These are phyloP conservation scores for Fusarium sp. DNA, from an alignment of 2,329 filamentous ascomycete genomes.

Conservation along the genomic window DNA sequence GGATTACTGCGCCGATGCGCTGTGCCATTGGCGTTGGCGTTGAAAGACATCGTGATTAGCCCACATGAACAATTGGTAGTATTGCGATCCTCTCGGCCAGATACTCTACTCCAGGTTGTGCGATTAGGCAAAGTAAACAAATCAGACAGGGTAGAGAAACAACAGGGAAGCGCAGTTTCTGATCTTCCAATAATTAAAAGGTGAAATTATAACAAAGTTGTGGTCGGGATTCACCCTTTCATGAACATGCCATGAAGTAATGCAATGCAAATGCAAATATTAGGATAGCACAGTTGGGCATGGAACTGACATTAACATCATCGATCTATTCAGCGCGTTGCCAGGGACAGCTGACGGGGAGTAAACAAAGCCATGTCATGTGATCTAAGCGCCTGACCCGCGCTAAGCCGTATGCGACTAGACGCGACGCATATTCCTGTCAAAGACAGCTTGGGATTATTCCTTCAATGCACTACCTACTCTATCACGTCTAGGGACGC, in stretches of 20 bases:
- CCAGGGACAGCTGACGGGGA: constrained; percentile 38
- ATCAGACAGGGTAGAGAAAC: constrained; percentile 11
- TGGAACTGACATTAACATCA: constrained; percentile 33
- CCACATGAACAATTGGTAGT: constrained; percentile 43
- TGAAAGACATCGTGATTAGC: constrained; percentile 49
- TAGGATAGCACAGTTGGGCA: constrained; percentile 18
- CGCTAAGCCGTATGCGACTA: constrained; percentile 34
- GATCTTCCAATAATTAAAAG: constrained; percentile 8
- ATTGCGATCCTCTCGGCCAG: constrained; percentile 27
- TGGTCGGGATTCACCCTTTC: constrained; percentile 39
- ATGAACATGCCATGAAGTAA: constrained; percentile 42
- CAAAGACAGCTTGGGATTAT: constrained; percentile 1
- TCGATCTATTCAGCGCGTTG: constrained; percentile 40
- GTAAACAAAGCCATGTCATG: constrained; percentile 45
- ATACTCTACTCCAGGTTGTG: constrained; percentile 11
- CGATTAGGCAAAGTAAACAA: constrained; percentile 43
- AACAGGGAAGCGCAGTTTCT: background rate
- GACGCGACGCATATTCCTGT: constrained; percentile 14
- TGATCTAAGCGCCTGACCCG: background rate
- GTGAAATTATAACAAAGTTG: constrained; percentile 39
- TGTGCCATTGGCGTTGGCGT: constrained; percentile 48
- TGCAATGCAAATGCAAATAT: constrained; percentile 39
- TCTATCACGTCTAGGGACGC: constrained; percentile 16
- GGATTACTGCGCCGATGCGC: constrained; percentile 83
- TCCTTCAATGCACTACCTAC: background rate